phyloP scores from a whole-genome alignment of 2,329 filamentous ascomycete species.

The Mollisia scopiformis region DNA sequence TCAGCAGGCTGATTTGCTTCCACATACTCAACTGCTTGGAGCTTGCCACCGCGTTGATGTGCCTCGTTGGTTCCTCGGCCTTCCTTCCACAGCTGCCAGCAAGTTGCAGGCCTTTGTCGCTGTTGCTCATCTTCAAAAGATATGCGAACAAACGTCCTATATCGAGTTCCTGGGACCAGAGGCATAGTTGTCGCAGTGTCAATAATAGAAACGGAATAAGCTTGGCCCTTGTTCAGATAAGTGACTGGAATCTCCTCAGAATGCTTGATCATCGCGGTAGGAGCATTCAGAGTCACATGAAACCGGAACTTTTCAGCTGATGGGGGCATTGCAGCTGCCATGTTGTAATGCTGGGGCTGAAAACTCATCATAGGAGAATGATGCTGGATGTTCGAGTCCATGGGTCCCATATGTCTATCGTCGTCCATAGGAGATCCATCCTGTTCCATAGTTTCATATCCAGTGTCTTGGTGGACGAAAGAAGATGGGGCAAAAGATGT shows the following conservation, averaged over 20 bases:
- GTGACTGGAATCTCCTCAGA: slow-evolving; percentile 93
- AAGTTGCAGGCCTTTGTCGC: slow-evolving; percentile 76
- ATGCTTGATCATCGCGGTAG: slow-evolving; percentile 94
- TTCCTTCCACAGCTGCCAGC: slow-evolving; percentile 96
- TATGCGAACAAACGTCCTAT: slow-evolving; percentile 90
- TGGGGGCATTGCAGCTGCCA: slow-evolving; percentile 52
- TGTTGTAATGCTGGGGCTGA: slow-evolving; percentile 52
- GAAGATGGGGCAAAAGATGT: slow-evolving; percentile 73
- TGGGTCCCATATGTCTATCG: slow-evolving; percentile 55
- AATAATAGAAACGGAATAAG: slow-evolving; percentile 82
- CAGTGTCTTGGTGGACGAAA: slow-evolving; percentile 80
- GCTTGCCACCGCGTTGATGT: slow-evolving; percentile 87
- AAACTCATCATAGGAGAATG: slow-evolving; percentile 63
- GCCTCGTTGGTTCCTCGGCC: slow-evolving; percentile 94
- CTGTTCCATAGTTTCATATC: slow-evolving; percentile 79
- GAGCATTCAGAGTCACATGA: slow-evolving; percentile 86
- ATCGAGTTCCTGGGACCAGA: slow-evolving; percentile 64
- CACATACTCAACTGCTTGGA: slow-evolving; percentile 95
- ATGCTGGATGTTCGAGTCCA: slow-evolving; percentile 64
- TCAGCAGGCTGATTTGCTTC: slow-evolving; percentile 64
- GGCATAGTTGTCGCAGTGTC: slow-evolving; percentile 69
- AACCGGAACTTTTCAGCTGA: slow-evolving; percentile 80
- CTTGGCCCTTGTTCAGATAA: slow-evolving; percentile 96
- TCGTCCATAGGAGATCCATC: slow-evolving; percentile 70
- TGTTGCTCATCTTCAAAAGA: slow-evolving; percentile 98